A percentile compares a stretch with the other conserved stretches of the same genome.
phyloP scores from a whole-genome alignment of 1,139 yeast species.

The Protomyces pachydermus region DNA sequence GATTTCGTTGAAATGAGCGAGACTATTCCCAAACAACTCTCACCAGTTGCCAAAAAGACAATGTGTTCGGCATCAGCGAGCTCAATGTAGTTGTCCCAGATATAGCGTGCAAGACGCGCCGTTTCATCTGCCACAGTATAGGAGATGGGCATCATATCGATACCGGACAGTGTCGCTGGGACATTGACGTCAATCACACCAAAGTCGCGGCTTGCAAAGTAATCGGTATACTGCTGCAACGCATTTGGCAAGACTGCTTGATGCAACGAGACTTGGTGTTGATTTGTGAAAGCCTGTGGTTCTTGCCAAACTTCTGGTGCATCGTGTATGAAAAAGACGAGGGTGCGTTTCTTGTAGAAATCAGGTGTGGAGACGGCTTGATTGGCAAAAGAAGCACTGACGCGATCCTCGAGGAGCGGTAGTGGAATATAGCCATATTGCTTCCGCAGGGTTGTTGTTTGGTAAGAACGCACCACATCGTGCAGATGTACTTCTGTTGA shows the following conservation, averaged over 20 bases:
- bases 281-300: slow-evolving; percentile 72
- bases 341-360: slow-evolving; percentile 57
- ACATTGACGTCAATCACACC: slow-evolving; percentile 82
- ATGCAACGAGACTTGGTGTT: slow-evolving; percentile 55
- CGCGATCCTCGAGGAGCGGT: slow-evolving; percentile 57
- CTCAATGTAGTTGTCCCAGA: slow-evolving; percentile 91
- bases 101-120: slow-evolving; percentile 68
- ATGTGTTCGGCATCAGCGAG: slow-evolving; percentile 54
- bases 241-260: slow-evolving; percentile 66
- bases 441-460: slow-evolving; percentile 53
- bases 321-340: slow-evolving; percentile 75
- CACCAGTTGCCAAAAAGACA: slow-evolving; percentile 84
- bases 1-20: slow-evolving; percentile 52
- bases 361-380: slow-evolving; percentile 60
- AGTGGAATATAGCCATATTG: slow-evolving; percentile 59
- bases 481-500: slow-evolving; percentile 37
- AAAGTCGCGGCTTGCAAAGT: slow-evolving; percentile 55
- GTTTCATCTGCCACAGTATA: slow-evolving; percentile 60
- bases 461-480: slow-evolving; percentile 70
- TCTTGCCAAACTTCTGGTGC: slow-evolving; percentile 93
- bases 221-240: slow-evolving; percentile 51
- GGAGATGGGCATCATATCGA: slow-evolving; percentile 36
- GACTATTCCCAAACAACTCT: slow-evolving; percentile 79
- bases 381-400: slow-evolving; percentile 54
- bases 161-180: slow-evolving; percentile 46